Evolutionary conservation across 495 filamentous ascomycete species (phyloP), one percentile per base, ranked within the genome.

Genomic region (Aspergillus funiculosus): DNA sequence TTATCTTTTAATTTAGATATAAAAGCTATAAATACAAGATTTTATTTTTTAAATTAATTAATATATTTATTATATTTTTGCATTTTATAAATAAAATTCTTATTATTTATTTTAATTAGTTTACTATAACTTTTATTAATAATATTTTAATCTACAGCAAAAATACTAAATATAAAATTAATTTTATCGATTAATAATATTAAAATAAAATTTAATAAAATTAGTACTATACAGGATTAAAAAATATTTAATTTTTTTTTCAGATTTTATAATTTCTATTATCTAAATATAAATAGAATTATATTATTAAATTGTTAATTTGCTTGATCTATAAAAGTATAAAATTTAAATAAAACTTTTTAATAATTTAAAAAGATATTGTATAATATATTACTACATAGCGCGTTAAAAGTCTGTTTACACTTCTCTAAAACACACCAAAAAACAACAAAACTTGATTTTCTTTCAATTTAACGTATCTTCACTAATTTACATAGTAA

Each of bases 91-190:
- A 65, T 36, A 29, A 58, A 14, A 36, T 35, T 7, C 26, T 69
- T 7, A 2, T 18, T 21, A 56, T 58, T 0, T 56, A 48, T 26
- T 46, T 69, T 0, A 41, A 60, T 8, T 19, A 27, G 0, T 70
- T 69, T 35, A 49, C 25, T 19, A 46, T 49, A 10, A 56, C 39
- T 1, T 72, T 65, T 40, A 25, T 71, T 0, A 56, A 72, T 34
- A 47, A 72, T 28, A 56, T 69, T 26, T 31, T 71, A 0, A 61
- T 72, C 20, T 69, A 56, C 44, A 47, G 43, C 25, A 20, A 60
- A 34, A 65, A 28, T 43, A 51, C n/a, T 17, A 46, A 61, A 19
- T 46, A 60, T 37, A 28, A 32, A 7, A 8, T 50, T 1, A 46
- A 65, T 63, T 11, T 19, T 68, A 0, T 26, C 3, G 6, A 49